Conservation (phyloP, 1,284 basidiomycete genomes). For the Trichosporon ovoides region DNA sequence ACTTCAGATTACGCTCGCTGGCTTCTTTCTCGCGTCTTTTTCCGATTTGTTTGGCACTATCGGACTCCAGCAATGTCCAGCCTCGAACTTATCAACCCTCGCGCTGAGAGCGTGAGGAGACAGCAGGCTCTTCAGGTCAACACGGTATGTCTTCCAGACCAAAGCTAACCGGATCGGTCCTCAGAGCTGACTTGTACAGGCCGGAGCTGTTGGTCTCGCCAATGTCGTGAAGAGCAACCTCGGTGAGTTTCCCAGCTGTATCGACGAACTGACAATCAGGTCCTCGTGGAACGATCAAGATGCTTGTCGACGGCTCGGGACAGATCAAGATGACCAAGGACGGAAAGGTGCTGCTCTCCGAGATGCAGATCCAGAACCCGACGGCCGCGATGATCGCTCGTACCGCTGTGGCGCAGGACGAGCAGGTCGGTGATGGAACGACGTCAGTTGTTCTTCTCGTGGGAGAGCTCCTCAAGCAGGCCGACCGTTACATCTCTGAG, state of each 20-base stretch:
- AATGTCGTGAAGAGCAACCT: slow-evolving; percentile 96
- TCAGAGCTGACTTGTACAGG: slow-evolving; percentile 27
- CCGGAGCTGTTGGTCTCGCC: slow-evolving; percentile 92
- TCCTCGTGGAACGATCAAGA: slow-evolving; percentile 93
- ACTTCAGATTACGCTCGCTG: neutral
- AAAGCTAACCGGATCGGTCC: neutral
- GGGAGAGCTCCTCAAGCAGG: slow-evolving; percentile 95
- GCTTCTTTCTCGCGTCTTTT: neutral
- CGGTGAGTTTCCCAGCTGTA: slow-evolving; percentile 54
- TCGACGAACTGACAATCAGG: slow-evolving; percentile 53
- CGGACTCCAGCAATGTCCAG: slow-evolving; percentile 36
- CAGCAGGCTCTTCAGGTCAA: slow-evolving; percentile 87
- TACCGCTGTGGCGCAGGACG: slow-evolving; percentile 96
- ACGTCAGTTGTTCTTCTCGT: slow-evolving; percentile 96
- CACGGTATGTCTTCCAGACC: slow-evolving; percentile 43
- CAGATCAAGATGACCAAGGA: slow-evolving; percentile 99
- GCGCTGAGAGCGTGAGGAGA: slow-evolving; percentile 89
- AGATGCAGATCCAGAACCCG: slow-evolving; percentile 99
- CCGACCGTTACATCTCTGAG: slow-evolving; percentile 95
- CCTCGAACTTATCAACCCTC: slow-evolving; percentile 89
- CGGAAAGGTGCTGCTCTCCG: slow-evolving; percentile 94
- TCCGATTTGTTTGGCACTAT: neutral
- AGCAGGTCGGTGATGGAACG: slow-evolving; percentile 98
- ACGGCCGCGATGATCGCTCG: slow-evolving; percentile 99
- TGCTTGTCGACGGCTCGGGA: slow-evolving; percentile 98